These are phyloP conservation scores for Cryptococcus maquisensis DNA, from an alignment of 1,284 basidiomycete genomes.

Conservation along the genomic window DNA sequence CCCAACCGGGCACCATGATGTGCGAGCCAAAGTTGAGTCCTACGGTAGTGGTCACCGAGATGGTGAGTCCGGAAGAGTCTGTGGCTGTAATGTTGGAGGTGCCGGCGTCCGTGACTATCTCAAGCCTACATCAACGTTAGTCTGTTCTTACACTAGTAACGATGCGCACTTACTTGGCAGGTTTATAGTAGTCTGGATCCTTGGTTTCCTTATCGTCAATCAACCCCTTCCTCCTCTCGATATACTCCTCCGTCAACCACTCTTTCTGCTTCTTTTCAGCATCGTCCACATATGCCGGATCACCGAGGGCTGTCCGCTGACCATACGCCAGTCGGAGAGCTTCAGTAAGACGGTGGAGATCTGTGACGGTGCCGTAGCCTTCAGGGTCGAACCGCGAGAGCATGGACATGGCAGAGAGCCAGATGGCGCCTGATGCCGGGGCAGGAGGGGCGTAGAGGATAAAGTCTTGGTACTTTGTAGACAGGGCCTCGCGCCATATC, in stretches of 20 bases:
- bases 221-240: conserved; percentile 12
- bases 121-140: conserved; percentile 12
- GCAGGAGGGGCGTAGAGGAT: conserved; percentile 35
- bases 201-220: conserved; percentile 26
- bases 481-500: conserved; percentile 26
- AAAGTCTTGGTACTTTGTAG: conserved; percentile 25
- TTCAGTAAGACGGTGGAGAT: conserved; percentile 33
- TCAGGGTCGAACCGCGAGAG: conserved; percentile 19
- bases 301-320: conserved; percentile 37
- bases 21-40: conserved; percentile 38
- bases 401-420: conserved; percentile 34
- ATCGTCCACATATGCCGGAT: conserved; percentile 34
- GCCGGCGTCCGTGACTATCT: conserved; percentile 35
- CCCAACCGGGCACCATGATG: conserved; percentile 41
- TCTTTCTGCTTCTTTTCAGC: conserved; percentile 20
- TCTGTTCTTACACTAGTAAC: background rate
- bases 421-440: conserved; percentile 39
- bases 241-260: conserved; percentile 18
- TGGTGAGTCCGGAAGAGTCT: conserved; percentile 33
- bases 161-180: conserved; percentile 16
- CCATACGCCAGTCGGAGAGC: conserved; percentile 39
- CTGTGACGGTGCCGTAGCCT: conserved; percentile 13
- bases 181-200: conserved; percentile 29
- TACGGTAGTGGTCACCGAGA: conserved; percentile 43
- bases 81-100: conserved; percentile 43